These are phyloP conservation scores for Alternaria angustiovoidea DNA, from an alignment of 2,329 filamentous ascomycete genomes.

Conservation along the genomic window DNA sequence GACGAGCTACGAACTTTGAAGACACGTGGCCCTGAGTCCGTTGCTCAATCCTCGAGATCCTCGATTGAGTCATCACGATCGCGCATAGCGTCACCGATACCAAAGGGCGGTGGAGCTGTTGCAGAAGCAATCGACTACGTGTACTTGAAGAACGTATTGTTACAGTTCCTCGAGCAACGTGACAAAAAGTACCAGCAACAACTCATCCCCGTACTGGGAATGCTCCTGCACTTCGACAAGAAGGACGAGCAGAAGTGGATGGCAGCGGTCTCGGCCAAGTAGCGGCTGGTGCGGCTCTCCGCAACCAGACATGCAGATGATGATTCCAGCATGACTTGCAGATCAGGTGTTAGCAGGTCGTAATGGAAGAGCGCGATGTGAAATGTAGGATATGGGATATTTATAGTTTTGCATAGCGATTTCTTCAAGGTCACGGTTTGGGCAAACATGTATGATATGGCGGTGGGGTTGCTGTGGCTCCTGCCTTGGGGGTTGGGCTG, in stretches of 20 bases:
- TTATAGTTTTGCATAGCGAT: slow-evolving; percentile 18
- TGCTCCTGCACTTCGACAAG: slow-evolving; percentile 78
- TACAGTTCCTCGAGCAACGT: slow-evolving; percentile 83
- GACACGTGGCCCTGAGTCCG: slow-evolving; percentile 53
- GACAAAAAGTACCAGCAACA: slow-evolving; percentile 78
- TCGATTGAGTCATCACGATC: slow-evolving; percentile 64
- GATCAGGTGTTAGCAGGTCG: slow-evolving; percentile 2
- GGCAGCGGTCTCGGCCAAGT: slow-evolving; percentile 69
- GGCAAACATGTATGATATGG: slow-evolving; percentile 11
- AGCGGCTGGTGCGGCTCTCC: slow-evolving; percentile 25
- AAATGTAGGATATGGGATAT: not conserved
- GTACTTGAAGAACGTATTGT: slow-evolving; percentile 81
- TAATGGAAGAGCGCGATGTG: not conserved
- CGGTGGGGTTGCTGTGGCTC: not conserved
- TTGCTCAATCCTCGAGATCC: slow-evolving; percentile 63
- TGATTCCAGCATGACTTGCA: slow-evolving; percentile 10
- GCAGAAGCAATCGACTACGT: slow-evolving; percentile 62
- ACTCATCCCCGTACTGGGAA: slow-evolving; percentile 78
- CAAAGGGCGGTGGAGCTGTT: slow-evolving; percentile 47
- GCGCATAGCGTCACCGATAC: slow-evolving; percentile 57
- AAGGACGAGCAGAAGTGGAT: slow-evolving; percentile 89
- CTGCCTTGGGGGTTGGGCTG: not conserved
- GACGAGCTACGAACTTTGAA: slow-evolving; percentile 65
- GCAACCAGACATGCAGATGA: slow-evolving; percentile 16
- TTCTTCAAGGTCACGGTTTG: slow-evolving; percentile 6